These are phyloP conservation scores for Calonectria pauciramosa DNA, from an alignment of 2,329 filamentous ascomycete genomes.

Conservation along the genomic window DNA sequence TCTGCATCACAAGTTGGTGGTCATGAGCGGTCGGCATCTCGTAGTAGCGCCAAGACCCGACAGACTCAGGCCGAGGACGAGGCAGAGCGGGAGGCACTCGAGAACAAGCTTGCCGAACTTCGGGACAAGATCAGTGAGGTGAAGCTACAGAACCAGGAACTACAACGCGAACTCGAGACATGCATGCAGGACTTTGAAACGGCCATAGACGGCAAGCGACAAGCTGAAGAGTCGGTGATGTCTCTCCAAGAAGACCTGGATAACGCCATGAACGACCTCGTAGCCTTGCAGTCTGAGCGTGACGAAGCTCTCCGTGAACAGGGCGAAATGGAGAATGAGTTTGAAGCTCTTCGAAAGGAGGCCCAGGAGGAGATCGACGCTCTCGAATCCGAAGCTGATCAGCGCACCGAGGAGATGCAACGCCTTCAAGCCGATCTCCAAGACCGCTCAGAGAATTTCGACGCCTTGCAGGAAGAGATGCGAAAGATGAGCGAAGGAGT, in stretches of 20 bases:
- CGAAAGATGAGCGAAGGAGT: slow-evolving; percentile 90
- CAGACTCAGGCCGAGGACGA: slow-evolving; percentile 76
- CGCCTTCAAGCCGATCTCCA: slow-evolving; percentile 79
- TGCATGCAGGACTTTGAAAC: slow-evolving; percentile 85
- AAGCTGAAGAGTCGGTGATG: slow-evolving; percentile 69
- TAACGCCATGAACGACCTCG: slow-evolving; percentile 82
- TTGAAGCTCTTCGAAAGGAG: slow-evolving; percentile 72
- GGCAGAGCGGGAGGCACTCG: slow-evolving; percentile 85
- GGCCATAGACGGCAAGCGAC: slow-evolving; percentile 73
- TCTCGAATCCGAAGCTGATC: slow-evolving; percentile 79
- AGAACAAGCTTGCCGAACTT: slow-evolving; percentile 85
- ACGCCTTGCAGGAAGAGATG: slow-evolving; percentile 94
- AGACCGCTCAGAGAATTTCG: slow-evolving; percentile 87
- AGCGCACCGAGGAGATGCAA: slow-evolving; percentile 78
- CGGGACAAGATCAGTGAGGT: slow-evolving; percentile 89
- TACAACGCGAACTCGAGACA: slow-evolving; percentile 85
- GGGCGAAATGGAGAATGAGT: slow-evolving; percentile 70
- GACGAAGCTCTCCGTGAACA: slow-evolving; percentile 84
- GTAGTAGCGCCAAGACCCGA: slow-evolving; percentile 77
- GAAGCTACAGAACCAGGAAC: slow-evolving; percentile 90
- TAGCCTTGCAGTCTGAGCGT: slow-evolving; percentile 84
- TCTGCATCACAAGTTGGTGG: slow-evolving; percentile 85
- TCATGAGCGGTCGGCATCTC: slow-evolving; percentile 80
- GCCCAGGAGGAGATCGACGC: slow-evolving; percentile 76
- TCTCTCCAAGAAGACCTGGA: slow-evolving; percentile 87